A percentile compares a stretch with the other conserved stretches of the same genome.
phyloP scores from a whole-genome alignment of 73 alveolate species.

The Paramecium octaurelia region DNA sequence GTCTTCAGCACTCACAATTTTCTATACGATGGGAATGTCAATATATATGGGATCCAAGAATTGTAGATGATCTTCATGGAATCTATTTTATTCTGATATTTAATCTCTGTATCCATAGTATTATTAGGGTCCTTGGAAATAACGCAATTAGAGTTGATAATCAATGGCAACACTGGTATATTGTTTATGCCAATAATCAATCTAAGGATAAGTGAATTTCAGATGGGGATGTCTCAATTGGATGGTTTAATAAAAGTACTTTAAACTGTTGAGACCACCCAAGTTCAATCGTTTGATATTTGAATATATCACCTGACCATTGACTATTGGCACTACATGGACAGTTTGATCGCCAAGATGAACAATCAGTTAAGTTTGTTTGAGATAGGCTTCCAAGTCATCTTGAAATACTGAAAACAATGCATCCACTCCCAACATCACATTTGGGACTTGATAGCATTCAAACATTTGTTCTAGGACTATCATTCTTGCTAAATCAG shows the following conservation, averaged over 20 bases:
- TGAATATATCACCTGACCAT: background rate
- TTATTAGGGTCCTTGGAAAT: background rate
- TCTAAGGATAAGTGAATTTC: background rate
- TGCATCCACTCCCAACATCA: constrained; percentile 44
- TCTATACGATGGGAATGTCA: constrained; percentile 23
- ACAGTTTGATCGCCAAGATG: constrained; percentile 22
- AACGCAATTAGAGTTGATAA: background rate
- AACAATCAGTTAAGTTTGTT: background rate
- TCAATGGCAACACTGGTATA: constrained; percentile 14
- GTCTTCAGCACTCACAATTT: constrained; percentile 32
- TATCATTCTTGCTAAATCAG: constrained; percentile 31
- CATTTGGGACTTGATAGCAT: constrained; percentile 24
- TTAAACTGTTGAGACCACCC: constrained; percentile 38
- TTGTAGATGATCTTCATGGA: background rate
- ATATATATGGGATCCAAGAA: background rate
- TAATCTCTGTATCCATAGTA: constrained; percentile 47
- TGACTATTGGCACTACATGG: constrained; percentile 7
- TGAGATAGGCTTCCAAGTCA: background rate
- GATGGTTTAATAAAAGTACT: constrained; percentile 4
- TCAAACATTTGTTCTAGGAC: constrained; percentile 43
- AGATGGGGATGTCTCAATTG: constrained; percentile 27
- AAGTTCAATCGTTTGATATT: constrained; percentile 16
- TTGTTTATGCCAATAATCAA: constrained; percentile 24
- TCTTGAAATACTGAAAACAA: background rate
- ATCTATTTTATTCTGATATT: constrained; percentile 16